Conservation (phyloP, 805 yeast species). For the Metschnikowia similis region DNA sequence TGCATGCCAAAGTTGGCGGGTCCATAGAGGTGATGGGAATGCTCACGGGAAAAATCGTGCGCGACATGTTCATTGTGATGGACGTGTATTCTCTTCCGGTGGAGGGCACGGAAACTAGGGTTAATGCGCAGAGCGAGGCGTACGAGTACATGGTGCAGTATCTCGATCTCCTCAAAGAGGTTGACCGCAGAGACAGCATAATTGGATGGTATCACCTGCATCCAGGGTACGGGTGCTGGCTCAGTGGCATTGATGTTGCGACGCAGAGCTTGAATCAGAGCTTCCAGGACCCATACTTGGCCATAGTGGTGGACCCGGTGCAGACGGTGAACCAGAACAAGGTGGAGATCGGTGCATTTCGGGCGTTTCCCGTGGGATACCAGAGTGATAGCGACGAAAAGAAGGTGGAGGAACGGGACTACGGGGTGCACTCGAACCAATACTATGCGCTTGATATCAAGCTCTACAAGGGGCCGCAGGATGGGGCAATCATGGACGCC, state of each 20-base stretch:
- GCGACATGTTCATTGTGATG: conserved; percentile 56
- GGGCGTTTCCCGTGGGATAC: conserved; percentile 55
- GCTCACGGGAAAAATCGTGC: conserved; percentile 72
- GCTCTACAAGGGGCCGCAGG: conserved; percentile 52
- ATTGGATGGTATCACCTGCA: conserved; percentile 98
- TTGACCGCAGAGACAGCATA: conserved; percentile 54
- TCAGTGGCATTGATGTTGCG: conserved; percentile 87
- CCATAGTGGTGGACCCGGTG: conserved; percentile 82
- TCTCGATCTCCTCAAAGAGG: conserved; percentile 50
- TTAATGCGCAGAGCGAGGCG: conserved; percentile 90
- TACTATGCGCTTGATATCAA: conserved; percentile 66
- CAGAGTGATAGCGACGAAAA: conserved; percentile 2
- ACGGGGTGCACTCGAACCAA: conserved; percentile 64
- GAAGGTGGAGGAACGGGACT: conserved; percentile 39
- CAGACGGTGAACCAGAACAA: conserved; percentile 57
- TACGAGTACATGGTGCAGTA: conserved; percentile 93
- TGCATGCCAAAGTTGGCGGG: conserved; percentile 82
- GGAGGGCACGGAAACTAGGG: conserved; percentile 93
- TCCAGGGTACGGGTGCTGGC: conserved; percentile 97
- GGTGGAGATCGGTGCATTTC: conserved; percentile 84
- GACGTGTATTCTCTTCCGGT: conserved; percentile 89
- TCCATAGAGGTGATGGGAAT: conserved; percentile 93
- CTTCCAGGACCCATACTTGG: conserved; percentile 88
- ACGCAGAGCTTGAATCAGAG: conserved; percentile 83
- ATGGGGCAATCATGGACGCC: conserved; percentile 36